Base-by-base conservation (phyloP, 441 rosid species). In the Cnidoscolus chayamansa region DNA sequence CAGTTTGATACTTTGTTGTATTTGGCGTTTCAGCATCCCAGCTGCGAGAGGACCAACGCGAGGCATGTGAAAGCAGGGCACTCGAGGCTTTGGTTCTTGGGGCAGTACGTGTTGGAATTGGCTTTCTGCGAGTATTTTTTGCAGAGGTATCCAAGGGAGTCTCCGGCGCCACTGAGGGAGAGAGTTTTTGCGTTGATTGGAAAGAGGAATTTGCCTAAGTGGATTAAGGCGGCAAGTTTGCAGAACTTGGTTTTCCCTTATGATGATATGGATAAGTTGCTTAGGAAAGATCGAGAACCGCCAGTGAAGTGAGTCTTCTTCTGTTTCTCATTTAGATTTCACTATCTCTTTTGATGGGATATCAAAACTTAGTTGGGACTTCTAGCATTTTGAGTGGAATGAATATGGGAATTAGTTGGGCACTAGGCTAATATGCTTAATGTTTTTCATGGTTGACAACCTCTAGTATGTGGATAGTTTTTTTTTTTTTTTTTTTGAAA, bases 121-220 rank as follows among this genome's bases (percentile, higher is more conserved):
- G 92, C 90, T 0, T 63, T 90, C 4, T 80, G 89, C 3, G 99
- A 92, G 85, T 88, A 74, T 83, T 90, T 89, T 82, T 65, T 94
- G 85, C 97, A 92, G 89, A 86, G 96, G 85, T 94, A 89, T 76
- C 97, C 97, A 8, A 88, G 99, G 80, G 97, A 94, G 20, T 85
- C 89, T 0, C 99, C 98, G 0, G 98, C 87, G 5, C 97, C 98
- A 0, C 79, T 94, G 88, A 86, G 99, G 85, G 98, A 94, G 81
- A 90, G 99, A 75, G 94, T 88, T 75, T 94, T 80, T 80, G 96
- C 81, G 68, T 83, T 94, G 89, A 88, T 92, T 74, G 99, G 99
- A 77, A 94, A 92, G 88, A 90, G 96, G 84, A 83, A 72, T 77
- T 82, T 94, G 58, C 90, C 97, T 17, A 84, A 82, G 76, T 92